Evolutionary conservation across 495 filamentous ascomycete species (phyloP), one percentile per base, ranked within the genome.

Genomic region (Penicillium simplicissimum): DNA sequence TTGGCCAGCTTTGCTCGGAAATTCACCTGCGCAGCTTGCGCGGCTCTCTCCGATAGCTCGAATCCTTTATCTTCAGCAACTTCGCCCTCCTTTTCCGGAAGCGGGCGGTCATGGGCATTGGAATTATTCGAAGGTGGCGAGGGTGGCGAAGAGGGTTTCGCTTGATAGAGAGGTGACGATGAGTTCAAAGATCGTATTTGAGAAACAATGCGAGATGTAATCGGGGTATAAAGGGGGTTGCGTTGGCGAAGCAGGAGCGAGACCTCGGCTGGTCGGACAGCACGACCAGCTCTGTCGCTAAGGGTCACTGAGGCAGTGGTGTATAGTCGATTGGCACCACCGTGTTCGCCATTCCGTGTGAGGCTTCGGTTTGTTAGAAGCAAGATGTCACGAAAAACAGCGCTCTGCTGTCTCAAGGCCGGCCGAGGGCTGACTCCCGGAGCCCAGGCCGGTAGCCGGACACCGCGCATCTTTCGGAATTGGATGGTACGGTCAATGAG

Each of bases 11-110:
- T 89, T 31, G 95, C 96, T 49, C 89, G 87, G 64, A 98, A 81
- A 72, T 98, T 96, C 47, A 98, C 79, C 65, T 97, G 87, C 4
- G 92, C 87, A n/a, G 92, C 94, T 70, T 93, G 88, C 4, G 85
- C 83, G 37, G 92, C 95, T 74, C 89, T 92, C 74, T 94, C 93
- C 0, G 87, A 86, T 25, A 84, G 74, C 64, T 79, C 82, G 68
- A 91, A 91, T 34, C 81, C 86, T 63, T 82, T 68, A n/a, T 82
- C 80, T 38, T 82, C 79, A 54, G 83, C 81, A 28, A 82, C 65
- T 49, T 73, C 66, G 38, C 71, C 73, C 8, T 58, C 60, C 15
- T 42, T 54, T 61, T 74, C 71, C 49, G 67, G 59, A 51, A 53
- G 37, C 9, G 64, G 40, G 33, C 51, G 66, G 19, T 33, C 66